Conservation (phyloP, 2,329 filamentous ascomycete species). For the Ophiocordyceps camponoti-floridani region DNA sequence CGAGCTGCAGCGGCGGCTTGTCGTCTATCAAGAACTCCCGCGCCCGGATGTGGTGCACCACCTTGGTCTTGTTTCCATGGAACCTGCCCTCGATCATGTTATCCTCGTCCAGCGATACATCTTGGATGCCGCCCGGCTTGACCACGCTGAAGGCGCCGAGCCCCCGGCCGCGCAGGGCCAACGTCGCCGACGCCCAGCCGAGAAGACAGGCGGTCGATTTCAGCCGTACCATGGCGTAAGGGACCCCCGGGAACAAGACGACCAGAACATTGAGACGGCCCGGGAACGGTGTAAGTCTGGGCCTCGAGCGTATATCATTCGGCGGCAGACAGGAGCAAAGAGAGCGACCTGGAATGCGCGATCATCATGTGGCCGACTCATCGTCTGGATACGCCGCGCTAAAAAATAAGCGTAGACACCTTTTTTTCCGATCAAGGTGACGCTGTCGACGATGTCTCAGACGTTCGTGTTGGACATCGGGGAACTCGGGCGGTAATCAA, state of each 20-base stretch:
- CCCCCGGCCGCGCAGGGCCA: background rate
- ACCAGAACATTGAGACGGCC: background rate
- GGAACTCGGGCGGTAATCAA: background rate
- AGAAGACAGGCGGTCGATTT: slow-evolving; percentile 2
- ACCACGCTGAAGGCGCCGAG: slow-evolving; percentile 11
- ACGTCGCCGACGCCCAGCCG: slow-evolving; percentile 1
- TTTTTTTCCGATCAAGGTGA: background rate
- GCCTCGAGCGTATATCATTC: background rate
- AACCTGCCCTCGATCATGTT: slow-evolving; percentile 22
- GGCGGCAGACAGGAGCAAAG: background rate
- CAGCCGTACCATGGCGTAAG: background rate
- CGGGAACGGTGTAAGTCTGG: background rate
- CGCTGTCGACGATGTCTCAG: background rate
- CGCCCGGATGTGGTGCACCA: slow-evolving; percentile 1
- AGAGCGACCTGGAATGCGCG: background rate
- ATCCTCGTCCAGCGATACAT: slow-evolving; percentile 17
- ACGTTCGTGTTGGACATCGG: background rate
- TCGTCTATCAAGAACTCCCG: background rate
- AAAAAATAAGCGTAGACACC: background rate
- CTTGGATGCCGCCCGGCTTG: slow-evolving; percentile 10
- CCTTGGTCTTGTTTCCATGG: slow-evolving; percentile 3
- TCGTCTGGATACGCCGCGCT: background rate
- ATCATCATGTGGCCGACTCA: background rate
- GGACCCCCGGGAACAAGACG: background rate
- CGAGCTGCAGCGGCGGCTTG: slow-evolving; percentile 8